A percentile compares a stretch with the other conserved stretches of the same genome.
Evolutionary conservation across 1,284 basidiomycete species (phyloP).

Genomic region (Malassezia nana): DNA sequence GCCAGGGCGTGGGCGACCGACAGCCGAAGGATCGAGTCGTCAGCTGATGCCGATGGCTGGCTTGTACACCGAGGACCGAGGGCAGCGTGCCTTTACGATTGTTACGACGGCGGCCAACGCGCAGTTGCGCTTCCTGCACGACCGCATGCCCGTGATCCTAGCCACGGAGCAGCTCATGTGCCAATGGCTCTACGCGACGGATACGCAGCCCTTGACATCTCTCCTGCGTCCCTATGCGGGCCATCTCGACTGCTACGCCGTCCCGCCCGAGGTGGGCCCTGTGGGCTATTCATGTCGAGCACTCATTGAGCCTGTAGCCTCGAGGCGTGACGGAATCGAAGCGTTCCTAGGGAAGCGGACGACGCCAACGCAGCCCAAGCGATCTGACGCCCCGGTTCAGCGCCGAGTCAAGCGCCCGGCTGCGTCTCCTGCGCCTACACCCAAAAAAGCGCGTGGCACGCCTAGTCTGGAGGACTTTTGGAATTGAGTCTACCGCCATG

Average conservation of each 20-base stretch:
- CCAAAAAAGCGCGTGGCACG: background rate
- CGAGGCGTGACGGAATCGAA: conserved; percentile 75
- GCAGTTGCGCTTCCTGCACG: conserved; percentile 56
- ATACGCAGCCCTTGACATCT: conserved; percentile 51
- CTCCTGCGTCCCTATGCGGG: conserved; percentile 60
- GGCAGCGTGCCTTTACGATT: conserved; percentile 65
- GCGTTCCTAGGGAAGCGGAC: conserved; percentile 62
- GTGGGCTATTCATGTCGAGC: conserved; percentile 70
- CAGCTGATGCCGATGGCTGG: conserved; percentile 76
- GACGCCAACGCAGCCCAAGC: no score
- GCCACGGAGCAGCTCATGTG: conserved; percentile 57
- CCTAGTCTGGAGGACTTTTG: conserved; percentile 8
- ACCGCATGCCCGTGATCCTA: conserved; percentile 83
- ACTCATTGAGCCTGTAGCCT: conserved; percentile 69
- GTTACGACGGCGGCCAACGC: conserved; percentile 60
- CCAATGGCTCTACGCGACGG: conserved; percentile 57
- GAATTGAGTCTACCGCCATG: background rate
- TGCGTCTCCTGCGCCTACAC: background rate
- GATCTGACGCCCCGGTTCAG: no score
- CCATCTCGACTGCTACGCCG: conserved; percentile 69
- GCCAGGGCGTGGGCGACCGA: conserved; percentile 53
- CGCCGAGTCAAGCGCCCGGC: background rate
- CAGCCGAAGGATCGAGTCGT: conserved; percentile 57
- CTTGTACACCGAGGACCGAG: conserved; percentile 59
- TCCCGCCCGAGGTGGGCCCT: conserved; percentile 81